phyloP scores from a whole-genome alignment of 2,329 filamentous ascomycete genomes.

The Xylariomycetidae sp. region DNA sequence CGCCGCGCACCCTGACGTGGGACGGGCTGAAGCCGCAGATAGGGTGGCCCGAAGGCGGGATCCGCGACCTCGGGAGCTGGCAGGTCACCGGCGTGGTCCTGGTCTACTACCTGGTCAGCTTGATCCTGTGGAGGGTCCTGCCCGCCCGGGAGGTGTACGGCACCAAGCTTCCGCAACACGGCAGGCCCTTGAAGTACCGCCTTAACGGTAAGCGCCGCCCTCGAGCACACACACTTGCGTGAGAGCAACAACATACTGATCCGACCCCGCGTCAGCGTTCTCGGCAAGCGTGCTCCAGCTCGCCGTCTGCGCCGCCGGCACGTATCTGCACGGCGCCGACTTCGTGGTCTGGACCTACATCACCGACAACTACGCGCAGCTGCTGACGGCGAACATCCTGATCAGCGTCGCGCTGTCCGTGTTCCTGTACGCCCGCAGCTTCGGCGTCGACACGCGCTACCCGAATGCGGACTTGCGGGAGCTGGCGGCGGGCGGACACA shows the following conservation, averaged over 20 bases:
- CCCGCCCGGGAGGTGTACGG: slow-evolving; percentile 70
- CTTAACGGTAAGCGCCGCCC: slow-evolving; percentile 69
- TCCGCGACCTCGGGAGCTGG: slow-evolving; percentile 64
- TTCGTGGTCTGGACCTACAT: slow-evolving; percentile 91
- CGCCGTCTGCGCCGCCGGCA: slow-evolving; percentile 64
- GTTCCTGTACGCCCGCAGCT: slow-evolving; percentile 77
- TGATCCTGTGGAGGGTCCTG: slow-evolving; percentile 68
- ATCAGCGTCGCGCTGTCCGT: slow-evolving; percentile 67
- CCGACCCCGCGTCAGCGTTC: slow-evolving; percentile 51
- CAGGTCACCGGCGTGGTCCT: slow-evolving; percentile 63
- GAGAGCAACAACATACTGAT: slow-evolving; percentile 2
- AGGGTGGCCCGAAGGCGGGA: slow-evolving; percentile 70
- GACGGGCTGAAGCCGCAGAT: slow-evolving; percentile 71
- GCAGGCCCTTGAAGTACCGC: slow-evolving; percentile 69
- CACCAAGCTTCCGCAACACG: slow-evolving; percentile 62
- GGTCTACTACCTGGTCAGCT: slow-evolving; percentile 72
- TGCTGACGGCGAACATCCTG: slow-evolving; percentile 76
- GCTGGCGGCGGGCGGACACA: slow-evolving; percentile 74
- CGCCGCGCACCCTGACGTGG: slow-evolving; percentile 64
- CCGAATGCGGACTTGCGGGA: slow-evolving; percentile 65
- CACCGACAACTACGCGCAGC: slow-evolving; percentile 80
- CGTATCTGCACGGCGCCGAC: slow-evolving; percentile 67
- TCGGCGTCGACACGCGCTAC: slow-evolving; percentile 65
- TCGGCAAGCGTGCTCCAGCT: slow-evolving; percentile 69
- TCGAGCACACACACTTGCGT: no score